These are phyloP conservation scores for Pyrenochaeta sp. DNA, from an alignment of 2,329 filamentous ascomycete species.

Conservation along the genomic window DNA sequence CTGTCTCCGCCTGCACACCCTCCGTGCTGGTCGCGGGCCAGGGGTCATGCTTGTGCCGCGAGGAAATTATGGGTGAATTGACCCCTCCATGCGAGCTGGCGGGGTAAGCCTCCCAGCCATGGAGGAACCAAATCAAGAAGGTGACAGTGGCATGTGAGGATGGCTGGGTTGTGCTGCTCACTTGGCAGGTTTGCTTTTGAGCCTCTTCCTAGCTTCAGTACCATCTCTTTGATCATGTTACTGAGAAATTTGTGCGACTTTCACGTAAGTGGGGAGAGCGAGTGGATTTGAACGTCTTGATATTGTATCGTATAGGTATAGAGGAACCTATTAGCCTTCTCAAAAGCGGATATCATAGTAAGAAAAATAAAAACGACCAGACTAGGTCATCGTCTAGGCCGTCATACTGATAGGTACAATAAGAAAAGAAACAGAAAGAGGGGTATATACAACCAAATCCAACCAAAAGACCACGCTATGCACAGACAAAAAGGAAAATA, in stretches of 20 bases:
- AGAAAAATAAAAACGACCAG: conserved; percentile 9
- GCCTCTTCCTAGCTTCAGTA: conserved; percentile 3
- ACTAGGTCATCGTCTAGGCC: neutral
- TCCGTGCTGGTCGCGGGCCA: conserved; percentile 20
- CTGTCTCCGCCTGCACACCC: conserved; percentile 35
- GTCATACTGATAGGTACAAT: conserved; percentile 19
- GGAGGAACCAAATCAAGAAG: conserved; percentile 36
- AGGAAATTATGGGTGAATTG: conserved; percentile 17
- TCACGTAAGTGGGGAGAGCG: neutral
- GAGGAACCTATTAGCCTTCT: conserved; percentile 2
- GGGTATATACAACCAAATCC: conserved; percentile 28
- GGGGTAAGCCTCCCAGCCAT: conserved; percentile 20
- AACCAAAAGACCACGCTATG: conserved; percentile 35
- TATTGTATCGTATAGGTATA: too few relatives aligned
- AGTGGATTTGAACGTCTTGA: neutral
- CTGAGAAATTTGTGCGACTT: too few relatives aligned
- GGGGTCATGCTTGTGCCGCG: conserved; percentile 33
- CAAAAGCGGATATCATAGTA: conserved; percentile 15
- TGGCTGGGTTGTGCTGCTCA: conserved; percentile 23
- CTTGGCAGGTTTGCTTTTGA: conserved; percentile 9
- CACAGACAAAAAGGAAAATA: conserved; percentile 27
- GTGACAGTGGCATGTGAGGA: conserved; percentile 33
- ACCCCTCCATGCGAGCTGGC: conserved; percentile 40
- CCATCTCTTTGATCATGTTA: too few relatives aligned
- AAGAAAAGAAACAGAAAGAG: conserved; percentile 17